Base-by-base conservation (phyloP, 2,329 filamentous ascomycete genomes). In the Zasmidium citrigriseum region DNA sequence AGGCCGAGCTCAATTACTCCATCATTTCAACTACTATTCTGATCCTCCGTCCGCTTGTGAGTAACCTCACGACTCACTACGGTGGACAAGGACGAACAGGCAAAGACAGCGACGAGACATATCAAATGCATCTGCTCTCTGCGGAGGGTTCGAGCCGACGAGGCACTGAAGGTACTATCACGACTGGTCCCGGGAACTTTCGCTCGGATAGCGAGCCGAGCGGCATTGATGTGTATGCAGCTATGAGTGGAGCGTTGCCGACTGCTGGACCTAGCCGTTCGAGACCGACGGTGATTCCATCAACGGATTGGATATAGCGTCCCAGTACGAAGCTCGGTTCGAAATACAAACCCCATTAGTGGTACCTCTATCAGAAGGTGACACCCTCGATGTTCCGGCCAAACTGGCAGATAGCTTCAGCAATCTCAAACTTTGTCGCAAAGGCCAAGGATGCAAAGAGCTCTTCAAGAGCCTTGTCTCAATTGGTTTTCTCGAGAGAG, bases 11-110 rank as follows among this genome's bases (percentile, higher is more conserved):
- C 20, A 54, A 53, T 50, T 64, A 60, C 58, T 58, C 61, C 16
- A 49, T 65, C 21, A 59, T 65, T 41, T 55, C 61, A 22, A 55
- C 61, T 14, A 65, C 63, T 4, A 64, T 65, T 16, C 52, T 60
- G 14, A 59, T 59, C 27, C 44, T 62, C 7, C 61, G 61, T 10
- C 57, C 55, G 5, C 55, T 65, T 16, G 54, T 65, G 44, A 56
- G 46, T 18, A 59, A 56, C 14, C 50, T 65, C 1, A 57, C 58
- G 34, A 65, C 63, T 3, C 55, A 61, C 55, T 63, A 63, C 46
- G 55, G 49, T 18, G 55, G 55, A 16, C 21, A 34, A 25, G 27
- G 46, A 11, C 34, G 34, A 16, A 41, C 34, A n/a, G 34, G 34
- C 18, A 41, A 41, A 41, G 34, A 41, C 14, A 41, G 34, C 34